Evolutionary conservation across 495 filamentous ascomycete genomes (phyloP).

Genomic region (Parmelia sp.): DNA sequence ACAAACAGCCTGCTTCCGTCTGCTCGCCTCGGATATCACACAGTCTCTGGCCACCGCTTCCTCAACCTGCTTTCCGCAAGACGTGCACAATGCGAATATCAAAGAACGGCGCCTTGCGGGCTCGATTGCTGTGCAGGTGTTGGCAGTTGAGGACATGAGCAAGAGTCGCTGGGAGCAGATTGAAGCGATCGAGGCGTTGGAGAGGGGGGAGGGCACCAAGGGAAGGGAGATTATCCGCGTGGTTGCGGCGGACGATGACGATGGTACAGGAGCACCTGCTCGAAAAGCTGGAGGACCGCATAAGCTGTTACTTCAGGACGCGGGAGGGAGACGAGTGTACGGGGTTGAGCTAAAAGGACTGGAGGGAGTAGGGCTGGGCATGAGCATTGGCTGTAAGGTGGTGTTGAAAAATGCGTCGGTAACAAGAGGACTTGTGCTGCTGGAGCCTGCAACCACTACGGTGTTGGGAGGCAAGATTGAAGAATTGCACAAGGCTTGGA

Average conservation of each 20-base stretch:
- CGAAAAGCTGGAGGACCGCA: conserved; percentile 53
- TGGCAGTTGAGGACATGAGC: conserved; percentile 77
- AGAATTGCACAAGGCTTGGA: conserved; percentile 68
- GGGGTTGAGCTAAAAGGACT: conserved; percentile 67
- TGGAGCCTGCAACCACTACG: conserved; percentile 57
- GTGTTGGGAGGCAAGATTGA: conserved; percentile 87
- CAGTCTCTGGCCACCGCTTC: conserved; percentile 47
- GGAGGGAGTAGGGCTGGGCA: conserved; percentile 55
- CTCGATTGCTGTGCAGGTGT: conserved; percentile 69
- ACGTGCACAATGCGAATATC: conserved; percentile 45
- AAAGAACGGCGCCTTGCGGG: conserved; percentile 49
- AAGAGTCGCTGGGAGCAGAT: conserved; percentile 76
- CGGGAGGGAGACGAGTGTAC: conserved; percentile 58
- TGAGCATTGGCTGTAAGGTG: conserved; percentile 76
- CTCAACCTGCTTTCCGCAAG: conserved; percentile 50
- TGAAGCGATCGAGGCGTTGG: conserved; percentile 73
- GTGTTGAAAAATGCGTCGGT: conserved; percentile 60
- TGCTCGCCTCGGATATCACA: conserved; percentile 72
- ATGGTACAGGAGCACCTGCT: conserved; percentile 34
- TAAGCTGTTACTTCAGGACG: conserved; percentile 78
- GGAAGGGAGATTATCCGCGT: conserved; percentile 78
- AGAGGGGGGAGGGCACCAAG: conserved; percentile 73
- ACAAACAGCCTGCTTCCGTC: conserved; percentile 72
- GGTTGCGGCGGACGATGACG: conserved; percentile 47
- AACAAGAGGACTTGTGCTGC: conserved; percentile 68